A percentile compares a stretch with the other conserved stretches of the same genome.
Evolutionary conservation across 2,329 filamentous ascomycete genomes (phyloP).

Genomic region (Graphilbum fragrans): DNA sequence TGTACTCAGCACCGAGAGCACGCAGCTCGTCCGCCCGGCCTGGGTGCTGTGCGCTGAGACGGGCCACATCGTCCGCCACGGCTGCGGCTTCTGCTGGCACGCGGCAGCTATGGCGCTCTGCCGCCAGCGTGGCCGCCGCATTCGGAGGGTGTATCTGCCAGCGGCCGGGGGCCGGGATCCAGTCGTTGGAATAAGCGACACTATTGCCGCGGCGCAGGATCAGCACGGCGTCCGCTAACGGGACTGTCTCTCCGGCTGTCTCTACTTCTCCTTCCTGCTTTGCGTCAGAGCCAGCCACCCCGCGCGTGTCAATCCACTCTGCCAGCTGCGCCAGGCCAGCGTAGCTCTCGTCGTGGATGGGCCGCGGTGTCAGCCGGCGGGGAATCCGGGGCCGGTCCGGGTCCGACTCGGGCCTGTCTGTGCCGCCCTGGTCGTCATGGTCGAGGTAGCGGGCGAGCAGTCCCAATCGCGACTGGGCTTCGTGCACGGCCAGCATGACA

Average conservation of each 20-base stretch:
- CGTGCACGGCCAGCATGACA: slow-evolving; percentile 28
- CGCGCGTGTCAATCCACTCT: slow-evolving; percentile 21
- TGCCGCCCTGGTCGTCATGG: slow-evolving; percentile 18
- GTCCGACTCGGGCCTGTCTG: not conserved
- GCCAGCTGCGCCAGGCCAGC: slow-evolving; percentile 24
- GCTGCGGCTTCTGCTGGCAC: slow-evolving; percentile 5
- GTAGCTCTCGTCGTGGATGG: slow-evolving; percentile 34
- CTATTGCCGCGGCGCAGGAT: slow-evolving; percentile 25
- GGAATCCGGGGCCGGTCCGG: slow-evolving; percentile 15
- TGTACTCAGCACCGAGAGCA: slow-evolving; percentile 4
- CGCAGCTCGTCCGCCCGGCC: slow-evolving; percentile 7
- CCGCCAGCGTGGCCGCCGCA: slow-evolving; percentile 7
- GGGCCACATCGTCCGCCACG: slow-evolving; percentile 17
- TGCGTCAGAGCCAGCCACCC: slow-evolving; percentile 5
- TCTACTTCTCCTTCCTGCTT: not conserved
- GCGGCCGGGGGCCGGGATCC: not conserved
- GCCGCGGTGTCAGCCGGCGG: slow-evolving; percentile 26
- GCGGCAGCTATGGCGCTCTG: slow-evolving; percentile 8
- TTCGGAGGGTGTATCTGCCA: not conserved
- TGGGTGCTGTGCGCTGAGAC: slow-evolving; percentile 5
- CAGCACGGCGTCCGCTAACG: slow-evolving; percentile 19
- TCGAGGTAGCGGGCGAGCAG: slow-evolving; percentile 27
- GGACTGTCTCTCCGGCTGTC: not conserved
- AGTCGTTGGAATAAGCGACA: slow-evolving; percentile 17
- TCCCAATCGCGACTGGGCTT: slow-evolving; percentile 27